Evolutionary conservation across 345 rosid species (phyloP), one percentile per base, ranked within the genome.

Genomic region (Pseudoturritis turrita): DNA sequence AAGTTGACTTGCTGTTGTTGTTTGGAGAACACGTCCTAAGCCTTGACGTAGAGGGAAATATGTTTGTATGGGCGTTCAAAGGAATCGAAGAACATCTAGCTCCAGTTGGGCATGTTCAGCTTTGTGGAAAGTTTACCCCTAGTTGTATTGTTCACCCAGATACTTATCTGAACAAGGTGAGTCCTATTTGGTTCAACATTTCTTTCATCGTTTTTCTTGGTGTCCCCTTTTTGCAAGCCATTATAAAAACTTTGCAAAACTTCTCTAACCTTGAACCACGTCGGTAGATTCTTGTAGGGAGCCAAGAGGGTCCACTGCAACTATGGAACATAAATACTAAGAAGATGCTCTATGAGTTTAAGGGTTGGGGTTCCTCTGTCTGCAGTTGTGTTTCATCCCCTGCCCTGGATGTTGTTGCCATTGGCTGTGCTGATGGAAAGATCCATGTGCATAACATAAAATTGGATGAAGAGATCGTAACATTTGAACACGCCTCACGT

Each of bases 241-340:
- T 12, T 41, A 23, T 52, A 1, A 40, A 7, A 2, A 13, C 22
- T 44, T 56, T 14, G 17, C 9, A 26, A 40, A 29, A 18, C 17
- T 40, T 46, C 58, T 61, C 51, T 62, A 35, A 51, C 72, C 44
- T 21, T 57, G 62, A 75, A 68, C 37, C 37, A 18, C 74, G 36
- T 81, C 49, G 15, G 39, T 77, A 93, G 98, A 87, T 93, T 79
- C 80, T 93, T 76, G 71, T 91, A 9, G 98, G 94, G 66, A 91
- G 96, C 71, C 90, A 87, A 60, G 88, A 95, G 65, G 99, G 99
- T 72, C 70, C 83, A 8, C 71, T 95, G 79, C 97, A 91, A 86
- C 92, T 91, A 66, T 95, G 97, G 99, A 95, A 95, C 69, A 82
- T 91, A 23, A 95, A 91, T 75, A 86, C 99, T 25, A 91, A 86